Evolutionary conservation across 192 early-diverging fungal species (phyloP), one percentile per base, ranked within the genome.

Genomic region (Coemansia sp.): DNA sequence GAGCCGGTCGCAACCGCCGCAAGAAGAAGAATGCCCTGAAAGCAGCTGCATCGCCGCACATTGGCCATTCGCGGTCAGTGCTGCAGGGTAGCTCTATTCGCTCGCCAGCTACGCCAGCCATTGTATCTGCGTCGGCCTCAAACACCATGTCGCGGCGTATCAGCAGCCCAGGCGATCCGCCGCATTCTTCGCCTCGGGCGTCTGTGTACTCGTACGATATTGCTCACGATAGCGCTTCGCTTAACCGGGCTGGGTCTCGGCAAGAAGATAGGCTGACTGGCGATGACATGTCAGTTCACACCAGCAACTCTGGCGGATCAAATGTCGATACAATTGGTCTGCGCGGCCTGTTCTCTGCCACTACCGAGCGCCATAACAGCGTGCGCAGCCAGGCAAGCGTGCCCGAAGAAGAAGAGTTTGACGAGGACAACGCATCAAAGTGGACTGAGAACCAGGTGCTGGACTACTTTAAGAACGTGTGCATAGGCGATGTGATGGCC

Each of bases 401-500:
- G 51, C 23, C 51, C 22, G 47, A 55, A 42, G 44, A 57, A 46
- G 37, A 51, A 1, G 76, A 73, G 22, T 62, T 63, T 5, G 67
- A 69, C 47, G 76, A 72, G 50, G 49, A 79, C 51, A 66, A 79
- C 10, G 76, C 76, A 6, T 50, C 70, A 28, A 79, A 69, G 60
- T 79, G 76, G 76, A 64, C 62, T 11, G 76, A 79, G 59, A 52
- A 72, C 47, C 76, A 72, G 60, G 67, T 72, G 47, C 70, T 79
- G 10, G 67, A 70, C 44, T 79, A 79, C 50, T 72, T 79, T 42
- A 72, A 65, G 57, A 79, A 79, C 53, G 76, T 79, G 60, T 72
- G 76, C 60, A 81, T 81, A 34, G 72, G 72, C 59, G 72, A 81
- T 28, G 69, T 81, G 61, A 74, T 81, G 72, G 48, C 72, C 58